Base-by-base conservation (phyloP, 192 early-diverging fungal species). In the Coemansia sp. region DNA sequence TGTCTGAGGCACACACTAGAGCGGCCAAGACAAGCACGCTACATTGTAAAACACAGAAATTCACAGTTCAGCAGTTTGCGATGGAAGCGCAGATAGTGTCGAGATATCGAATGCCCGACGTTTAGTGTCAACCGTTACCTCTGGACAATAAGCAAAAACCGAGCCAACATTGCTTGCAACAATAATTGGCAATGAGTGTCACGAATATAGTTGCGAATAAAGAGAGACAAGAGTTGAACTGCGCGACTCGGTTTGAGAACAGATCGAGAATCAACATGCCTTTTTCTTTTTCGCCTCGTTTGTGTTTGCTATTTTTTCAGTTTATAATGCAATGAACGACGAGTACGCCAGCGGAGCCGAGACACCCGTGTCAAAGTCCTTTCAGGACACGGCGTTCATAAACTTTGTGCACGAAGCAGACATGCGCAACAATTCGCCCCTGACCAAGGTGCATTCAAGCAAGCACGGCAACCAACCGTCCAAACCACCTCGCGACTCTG, bases 301-400 rank as follows among this genome's bases (percentile, higher is more conserved):
- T 49, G 16, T 48, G 14, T 49, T 20, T 49, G 4, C 3, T 49
- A 19, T 20, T 49, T 49, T 49, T 16, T 18, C 48, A 19, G 59
- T 48, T 3, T 50, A 67, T 35, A 66, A 80, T 74, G 78, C 69
- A 71, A 75, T 72, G 73, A 69, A 52, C 41, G 56, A 37, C 8
- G 62, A 63, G 57, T 43, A 45, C 57, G 59, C 24, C 66, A 54
- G 61, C 64, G 47, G 61, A 55, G 56, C 45, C 55, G 48, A 48
- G 22, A 57, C 65, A 47, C 62, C 77, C 16, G 64, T 74, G 26
- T 62, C 69, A 16, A 57, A 52, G 57, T 53, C 64, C 14, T 78
- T 72, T 62, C 75, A 54, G 49, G 68, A 74, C 65, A 16, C 64
- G 29, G 58, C 61, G n/a, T 71, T 74, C 26, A 55, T 55, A 24